Base-by-base conservation (phyloP, 2,329 filamentous ascomycete genomes). In the Aspergillus cejpii region DNA sequence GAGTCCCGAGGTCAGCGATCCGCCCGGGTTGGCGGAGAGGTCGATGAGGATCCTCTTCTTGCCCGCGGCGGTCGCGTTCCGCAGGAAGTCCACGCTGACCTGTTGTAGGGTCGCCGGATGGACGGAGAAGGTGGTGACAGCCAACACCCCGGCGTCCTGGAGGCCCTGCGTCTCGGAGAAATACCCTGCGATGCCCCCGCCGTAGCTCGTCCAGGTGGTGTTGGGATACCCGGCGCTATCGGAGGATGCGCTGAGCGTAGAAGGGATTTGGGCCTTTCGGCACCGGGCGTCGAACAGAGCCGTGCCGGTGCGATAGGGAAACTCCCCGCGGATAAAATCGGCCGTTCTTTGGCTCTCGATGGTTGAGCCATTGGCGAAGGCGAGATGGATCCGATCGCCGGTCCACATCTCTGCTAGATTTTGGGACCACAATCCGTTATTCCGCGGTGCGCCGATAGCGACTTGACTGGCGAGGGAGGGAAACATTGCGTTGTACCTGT, bases 31-130 rank as follows among this genome's bases (percentile, higher is more conserved):
- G 2, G 68, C 71, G 3, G 76, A 73, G 5, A 85, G 57, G 50
- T 86, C 83, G 47, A 86, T 76, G 23, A 86, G 70, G 4, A 86
- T 67, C 58, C 78, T 81, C n/a, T 68, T 77, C 58, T 80, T 81
- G 2, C 72, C 69, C 1, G 67, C 66, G 1, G 41, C 39, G 11
- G 53, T 56, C 42, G 55, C 59, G 27, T 61, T 59, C 5, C 51
- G 44, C 15, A 63, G 27, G 41, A 63, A 63, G 8, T 60, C 42
- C 23, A 23, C 31, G 6, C 17, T 31, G 8, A 36, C 20, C 14
- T 24, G 26, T 8, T 28, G 14, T 6, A 42, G 23, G 21, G 51
- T 47, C 2, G 52, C 49, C 10, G 55, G 27, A 17, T 53, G 41
- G 6, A 53, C 53, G 15, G 59, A 51, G 12, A 56, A 46, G 12